These are phyloP conservation scores for Marsdenia floribunda DNA, from an alignment of 257 asterid species.

Conservation along the genomic window DNA sequence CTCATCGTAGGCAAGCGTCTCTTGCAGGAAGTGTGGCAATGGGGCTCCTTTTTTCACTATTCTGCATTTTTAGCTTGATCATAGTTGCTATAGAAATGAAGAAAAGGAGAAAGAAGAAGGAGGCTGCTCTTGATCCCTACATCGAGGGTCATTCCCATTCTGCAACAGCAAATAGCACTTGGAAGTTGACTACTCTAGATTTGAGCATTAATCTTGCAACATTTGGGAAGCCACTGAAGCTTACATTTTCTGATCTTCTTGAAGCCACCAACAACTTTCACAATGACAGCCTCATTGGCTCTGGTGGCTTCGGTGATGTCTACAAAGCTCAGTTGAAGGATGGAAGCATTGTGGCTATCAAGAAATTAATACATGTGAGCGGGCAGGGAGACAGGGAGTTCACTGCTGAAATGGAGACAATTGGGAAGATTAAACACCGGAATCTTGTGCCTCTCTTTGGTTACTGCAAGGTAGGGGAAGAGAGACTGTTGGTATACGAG, in stretches of 20 bases:
- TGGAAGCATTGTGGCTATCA: slow-evolving; percentile 79
- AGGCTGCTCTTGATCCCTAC: slow-evolving; percentile 69
- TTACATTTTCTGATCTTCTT: slow-evolving; percentile 84
- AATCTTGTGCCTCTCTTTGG: slow-evolving; percentile 86
- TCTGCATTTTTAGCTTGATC: slow-evolving; percentile 72
- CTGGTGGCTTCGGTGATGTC: slow-evolving; percentile 96
- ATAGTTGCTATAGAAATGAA: slow-evolving; percentile 59
- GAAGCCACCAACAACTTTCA: slow-evolving; percentile 88
- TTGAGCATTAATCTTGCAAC: slow-evolving; percentile 69
- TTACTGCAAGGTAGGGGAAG: slow-evolving; percentile 82
- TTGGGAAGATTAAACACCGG: slow-evolving; percentile 83
- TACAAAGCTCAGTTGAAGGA: slow-evolving; percentile 82
- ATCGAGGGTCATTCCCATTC: slow-evolving; percentile 67
- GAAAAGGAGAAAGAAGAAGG: slow-evolving; percentile 76
- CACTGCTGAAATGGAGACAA: slow-evolving; percentile 96
- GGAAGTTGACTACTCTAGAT: slow-evolving; percentile 73
- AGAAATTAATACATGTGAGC: slow-evolving; percentile 74
- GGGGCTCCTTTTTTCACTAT: slow-evolving; percentile 72
- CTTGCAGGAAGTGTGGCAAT: slow-evolving; percentile 84
- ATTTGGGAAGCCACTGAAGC: slow-evolving; percentile 86
- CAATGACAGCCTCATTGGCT: slow-evolving; percentile 64
- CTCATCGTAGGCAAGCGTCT: slow-evolving; percentile 59
- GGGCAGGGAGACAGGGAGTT: slow-evolving; percentile 93
- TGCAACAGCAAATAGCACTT: slow-evolving; percentile 51
- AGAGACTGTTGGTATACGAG: slow-evolving; percentile 82